These are phyloP conservation scores for Blumeria graminis DNA, from an alignment of 2,329 filamentous ascomycete genomes.

Conservation along the genomic window DNA sequence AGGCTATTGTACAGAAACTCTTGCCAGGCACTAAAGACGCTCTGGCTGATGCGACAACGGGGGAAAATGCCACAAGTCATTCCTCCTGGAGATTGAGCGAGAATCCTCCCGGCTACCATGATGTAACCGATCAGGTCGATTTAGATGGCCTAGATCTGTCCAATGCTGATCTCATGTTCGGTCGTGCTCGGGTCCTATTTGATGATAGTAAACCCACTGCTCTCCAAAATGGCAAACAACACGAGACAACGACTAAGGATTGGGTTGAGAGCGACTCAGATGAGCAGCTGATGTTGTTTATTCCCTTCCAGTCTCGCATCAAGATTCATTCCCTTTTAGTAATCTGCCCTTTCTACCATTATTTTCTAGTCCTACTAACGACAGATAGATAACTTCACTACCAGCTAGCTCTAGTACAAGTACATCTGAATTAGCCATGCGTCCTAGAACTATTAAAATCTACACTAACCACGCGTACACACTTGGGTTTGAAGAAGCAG, in stretches of 20 bases:
- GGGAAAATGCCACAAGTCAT: conserved; percentile 17
- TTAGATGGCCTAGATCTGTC: conserved; percentile 59
- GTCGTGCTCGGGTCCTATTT: conserved; percentile 50
- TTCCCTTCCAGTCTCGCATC: conserved; percentile 67
- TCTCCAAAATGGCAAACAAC: conserved; percentile 30
- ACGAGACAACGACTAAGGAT: conserved; percentile 31
- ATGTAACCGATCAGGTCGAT: conserved; percentile 68
- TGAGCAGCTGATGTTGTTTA: conserved; percentile 81
- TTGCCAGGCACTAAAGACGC: conserved; percentile 32
- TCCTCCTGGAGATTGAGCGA: conserved; percentile 48
- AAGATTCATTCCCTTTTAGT: conserved; percentile 55
- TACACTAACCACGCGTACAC: conserved; percentile 79
- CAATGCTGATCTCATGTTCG: conserved; percentile 61
- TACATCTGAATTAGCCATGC: conserved; percentile 38
- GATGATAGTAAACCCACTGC: conserved; percentile 40
- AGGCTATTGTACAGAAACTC: conserved; percentile 46
- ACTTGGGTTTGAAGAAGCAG: conserved; percentile 84
- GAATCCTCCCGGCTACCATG: conserved; percentile 55
- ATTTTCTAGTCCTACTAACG: background rate
- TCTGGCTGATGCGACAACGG: conserved; percentile 12
- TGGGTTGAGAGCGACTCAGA: conserved; percentile 95
- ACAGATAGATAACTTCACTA: conserved; percentile 52
- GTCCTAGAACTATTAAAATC: conserved; percentile 61
- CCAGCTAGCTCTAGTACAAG: conserved; percentile 28
- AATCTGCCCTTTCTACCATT: background rate